These are phyloP conservation scores for Alliaria petiolata DNA, from an alignment of 345 rosid species.

Conservation along the genomic window DNA sequence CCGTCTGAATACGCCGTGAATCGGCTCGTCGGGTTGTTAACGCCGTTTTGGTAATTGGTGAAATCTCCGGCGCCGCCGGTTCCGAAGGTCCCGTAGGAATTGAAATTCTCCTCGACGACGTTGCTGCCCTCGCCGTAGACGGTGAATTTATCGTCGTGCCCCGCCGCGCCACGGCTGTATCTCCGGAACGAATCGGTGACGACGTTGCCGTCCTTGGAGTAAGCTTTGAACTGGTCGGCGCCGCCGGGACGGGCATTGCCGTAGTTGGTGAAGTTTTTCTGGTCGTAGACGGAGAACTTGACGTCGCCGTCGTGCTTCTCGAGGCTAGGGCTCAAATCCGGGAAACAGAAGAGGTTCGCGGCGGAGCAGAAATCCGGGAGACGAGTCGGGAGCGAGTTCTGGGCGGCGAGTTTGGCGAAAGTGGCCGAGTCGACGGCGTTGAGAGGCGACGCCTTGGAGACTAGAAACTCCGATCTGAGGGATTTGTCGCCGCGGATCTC, in stretches of 20 bases:
- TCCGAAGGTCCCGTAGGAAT: slow-evolving; percentile 58
- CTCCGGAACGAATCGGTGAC: slow-evolving; percentile 51
- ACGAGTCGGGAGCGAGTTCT: slow-evolving; percentile 50
- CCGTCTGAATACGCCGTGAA: slow-evolving; percentile 61
- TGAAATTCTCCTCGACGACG: slow-evolving; percentile 69
- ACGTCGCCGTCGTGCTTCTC: slow-evolving; percentile 48
- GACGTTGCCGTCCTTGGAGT: slow-evolving; percentile 39
- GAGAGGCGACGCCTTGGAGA: slow-evolving; percentile 79
- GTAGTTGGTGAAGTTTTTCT: slow-evolving; percentile 79
- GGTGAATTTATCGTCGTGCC: slow-evolving; percentile 43
- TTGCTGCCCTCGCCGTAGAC: slow-evolving; percentile 41
- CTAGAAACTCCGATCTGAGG: slow-evolving; percentile 50
- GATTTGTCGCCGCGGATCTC: slow-evolving; percentile 42
- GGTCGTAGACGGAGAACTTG: slow-evolving; percentile 47
- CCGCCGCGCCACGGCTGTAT: slow-evolving; percentile 46
- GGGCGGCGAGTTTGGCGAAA: slow-evolving; percentile 66
- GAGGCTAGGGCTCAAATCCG: slow-evolving; percentile 42
- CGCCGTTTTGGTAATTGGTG: slow-evolving; percentile 45
- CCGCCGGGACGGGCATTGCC: slow-evolving; percentile 51
- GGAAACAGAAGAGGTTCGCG: slow-evolving; percentile 84
- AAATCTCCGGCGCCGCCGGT: slow-evolving; percentile 68
- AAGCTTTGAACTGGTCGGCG: slow-evolving; percentile 48
- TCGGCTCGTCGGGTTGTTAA: slow-evolving; percentile 56
- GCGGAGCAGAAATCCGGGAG: slow-evolving; percentile 75
- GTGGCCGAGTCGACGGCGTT: slow-evolving; percentile 58